A percentile compares a stretch with the other conserved stretches of the same genome.
Conservation (phyloP, 306 rosid genomes). For the Rosa multiflora region DNA sequence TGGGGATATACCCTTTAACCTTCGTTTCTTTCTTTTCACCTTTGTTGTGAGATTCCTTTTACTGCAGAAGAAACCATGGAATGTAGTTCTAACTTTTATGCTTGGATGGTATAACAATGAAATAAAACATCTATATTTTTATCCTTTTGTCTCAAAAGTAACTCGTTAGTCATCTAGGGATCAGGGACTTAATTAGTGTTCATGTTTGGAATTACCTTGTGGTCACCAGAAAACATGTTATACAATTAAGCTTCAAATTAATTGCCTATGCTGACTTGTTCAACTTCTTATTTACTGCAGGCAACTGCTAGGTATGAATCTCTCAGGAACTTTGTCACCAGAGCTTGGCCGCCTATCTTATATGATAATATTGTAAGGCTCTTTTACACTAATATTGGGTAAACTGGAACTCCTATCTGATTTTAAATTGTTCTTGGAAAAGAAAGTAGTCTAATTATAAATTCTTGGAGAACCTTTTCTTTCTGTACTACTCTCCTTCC, state of each 20-base stretch:
- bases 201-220: not conserved
- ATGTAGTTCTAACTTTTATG: not conserved
- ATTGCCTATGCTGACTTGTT: constrained; percentile 9
- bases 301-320: constrained; percentile 58
- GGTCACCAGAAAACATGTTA: not conserved
- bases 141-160: constrained; percentile 12
- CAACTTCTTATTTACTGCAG: constrained; percentile 41
- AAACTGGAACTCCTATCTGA: not conserved
- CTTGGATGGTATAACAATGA: constrained; percentile 10
- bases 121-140: not conserved
- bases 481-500: constrained; percentile 1
- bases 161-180: not conserved
- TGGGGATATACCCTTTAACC: not conserved
- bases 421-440: not conserved
- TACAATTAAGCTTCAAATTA: constrained; percentile 20
- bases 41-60: constrained; percentile 1
- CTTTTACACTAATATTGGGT: not conserved
- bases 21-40: not conserved
- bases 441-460: not conserved
- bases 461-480: not conserved
- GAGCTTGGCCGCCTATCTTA: constrained; percentile 58
- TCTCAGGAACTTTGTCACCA: constrained; percentile 75
- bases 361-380: constrained; percentile 69
- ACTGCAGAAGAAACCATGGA: constrained; percentile 2
- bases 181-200: constrained; percentile 2